phyloP scores from a whole-genome alignment of 2,329 filamentous ascomycete genomes.

The Truncatella angustata region DNA sequence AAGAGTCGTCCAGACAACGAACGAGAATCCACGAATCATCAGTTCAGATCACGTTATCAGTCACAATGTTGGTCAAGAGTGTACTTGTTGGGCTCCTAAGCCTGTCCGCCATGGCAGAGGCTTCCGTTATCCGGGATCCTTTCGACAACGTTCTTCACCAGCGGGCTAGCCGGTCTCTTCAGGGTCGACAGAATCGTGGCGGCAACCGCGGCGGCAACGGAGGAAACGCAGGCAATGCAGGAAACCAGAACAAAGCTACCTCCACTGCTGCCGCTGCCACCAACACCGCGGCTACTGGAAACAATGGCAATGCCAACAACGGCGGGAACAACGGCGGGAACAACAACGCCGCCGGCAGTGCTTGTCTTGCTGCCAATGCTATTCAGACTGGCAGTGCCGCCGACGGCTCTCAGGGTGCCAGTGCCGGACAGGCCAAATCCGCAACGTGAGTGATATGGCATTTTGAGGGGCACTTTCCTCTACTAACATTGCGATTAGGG shows the following conservation, averaged over 20 bases:
- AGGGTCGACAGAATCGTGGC: constrained; percentile 38
- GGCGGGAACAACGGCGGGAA: constrained; percentile 19
- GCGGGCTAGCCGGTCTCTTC: constrained; percentile 30
- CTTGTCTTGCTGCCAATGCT: constrained; percentile 39
- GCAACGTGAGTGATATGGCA: constrained; percentile 40
- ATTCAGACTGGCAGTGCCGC: constrained; percentile 48
- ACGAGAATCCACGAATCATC: constrained; percentile 13
- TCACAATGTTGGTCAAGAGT: constrained; percentile 53
- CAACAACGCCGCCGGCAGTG: constrained; percentile 18
- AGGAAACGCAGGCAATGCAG: constrained; percentile 14
- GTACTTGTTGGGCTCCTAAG: constrained; percentile 48
- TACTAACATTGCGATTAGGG: constrained; percentile 54
- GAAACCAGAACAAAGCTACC: constrained; percentile 25
- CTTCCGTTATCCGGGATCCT: constrained; percentile 39
- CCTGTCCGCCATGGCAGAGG: constrained; percentile 44
- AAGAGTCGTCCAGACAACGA: constrained; percentile 6
- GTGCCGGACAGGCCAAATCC: constrained; percentile 50
- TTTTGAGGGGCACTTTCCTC: constrained; percentile 58
- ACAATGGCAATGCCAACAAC: constrained; percentile 19
- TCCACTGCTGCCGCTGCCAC: constrained; percentile 16
- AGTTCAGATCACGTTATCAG: constrained; percentile 2
- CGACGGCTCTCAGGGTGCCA: constrained; percentile 24
- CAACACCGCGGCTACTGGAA: constrained; percentile 7
- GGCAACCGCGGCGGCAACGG: constrained; percentile 17
- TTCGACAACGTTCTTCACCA: constrained; percentile 28